These are phyloP conservation scores for Cylindrotheca fusiformis DNA, from an alignment of 108 stramenopile species.

Conservation along the genomic window DNA sequence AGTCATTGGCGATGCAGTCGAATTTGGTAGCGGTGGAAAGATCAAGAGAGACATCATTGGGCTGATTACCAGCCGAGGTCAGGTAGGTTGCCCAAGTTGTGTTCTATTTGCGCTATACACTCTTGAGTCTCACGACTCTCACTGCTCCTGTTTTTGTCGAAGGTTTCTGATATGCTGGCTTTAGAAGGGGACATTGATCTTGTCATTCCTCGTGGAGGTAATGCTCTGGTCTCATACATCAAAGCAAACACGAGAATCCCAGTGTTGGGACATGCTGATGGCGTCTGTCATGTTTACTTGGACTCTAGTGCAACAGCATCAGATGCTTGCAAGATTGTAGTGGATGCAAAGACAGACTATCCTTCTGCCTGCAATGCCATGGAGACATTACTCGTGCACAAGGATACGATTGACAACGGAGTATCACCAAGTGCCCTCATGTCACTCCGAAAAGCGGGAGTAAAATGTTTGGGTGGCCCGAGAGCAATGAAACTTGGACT, in stretches of 20 bases:
- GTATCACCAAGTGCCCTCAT: conserved; percentile 69
- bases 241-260: conserved; percentile 93
- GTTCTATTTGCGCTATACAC: neutral
- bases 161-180: conserved; percentile 81
- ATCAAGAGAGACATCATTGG: conserved; percentile 88
- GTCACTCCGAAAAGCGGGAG: conserved; percentile 79
- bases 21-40: conserved; percentile 75
- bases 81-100: conserved; percentile 48
- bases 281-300: conserved; percentile 97
- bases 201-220: conserved; percentile 97
- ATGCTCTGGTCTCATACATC: conserved; percentile 87
- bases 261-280: conserved; percentile 98
- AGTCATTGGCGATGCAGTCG: conserved; percentile 91
- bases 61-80: conserved; percentile 88
- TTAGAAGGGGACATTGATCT: conserved; percentile 95
- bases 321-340: conserved; percentile 62
- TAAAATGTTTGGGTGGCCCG: conserved; percentile 88
- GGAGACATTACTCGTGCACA: conserved; percentile 95
- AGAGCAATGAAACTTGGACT: conserved; percentile 73
- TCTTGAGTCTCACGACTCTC: neutral
- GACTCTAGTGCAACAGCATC: conserved; percentile 77
- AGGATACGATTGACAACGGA: conserved; percentile 64
- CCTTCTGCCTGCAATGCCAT: conserved; percentile 98
- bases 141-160: neutral
- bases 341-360: conserved; percentile 98